Evolutionary conservation across 2,329 filamentous ascomycete species (phyloP).

Genomic region (Teratosphaeria zuluensis): DNA sequence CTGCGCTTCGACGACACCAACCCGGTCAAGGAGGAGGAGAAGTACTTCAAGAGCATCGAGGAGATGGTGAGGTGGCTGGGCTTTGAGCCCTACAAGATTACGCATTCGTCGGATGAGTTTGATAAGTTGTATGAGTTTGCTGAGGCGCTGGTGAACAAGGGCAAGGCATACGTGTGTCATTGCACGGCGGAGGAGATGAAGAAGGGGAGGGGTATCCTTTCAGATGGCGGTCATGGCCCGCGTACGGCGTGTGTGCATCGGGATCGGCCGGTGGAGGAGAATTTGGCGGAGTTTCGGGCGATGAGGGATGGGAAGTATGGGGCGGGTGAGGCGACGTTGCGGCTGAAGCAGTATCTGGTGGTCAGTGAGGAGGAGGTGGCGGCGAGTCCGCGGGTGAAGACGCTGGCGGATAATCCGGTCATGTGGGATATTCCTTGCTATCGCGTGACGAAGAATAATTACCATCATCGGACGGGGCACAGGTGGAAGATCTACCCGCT

Average conservation of each 20-base stretch:
- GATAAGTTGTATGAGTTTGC: conserved; percentile 78
- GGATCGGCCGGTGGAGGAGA: conserved; percentile 62
- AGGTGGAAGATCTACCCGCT: conserved; percentile 93
- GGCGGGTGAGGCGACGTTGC: conserved; percentile 69
- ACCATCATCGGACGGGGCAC: conserved; percentile 69
- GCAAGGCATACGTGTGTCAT: conserved; percentile 71
- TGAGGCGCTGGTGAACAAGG: conserved; percentile 67
- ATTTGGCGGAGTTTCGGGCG: conserved; percentile 70
- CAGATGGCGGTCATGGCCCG: conserved; percentile 52
- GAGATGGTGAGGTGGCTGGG: conserved; percentile 82
- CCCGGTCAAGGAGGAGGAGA: conserved; percentile 82
- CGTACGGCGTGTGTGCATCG: conserved; percentile 76
- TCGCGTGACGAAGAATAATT: conserved; percentile 62
- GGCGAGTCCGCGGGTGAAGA: conserved; percentile 21
- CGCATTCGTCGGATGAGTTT: conserved; percentile 86
- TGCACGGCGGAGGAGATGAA: conserved; percentile 79
- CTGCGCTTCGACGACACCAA: conserved; percentile 91
- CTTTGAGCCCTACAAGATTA: conserved; percentile 69
- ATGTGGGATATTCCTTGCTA: conserved; percentile 97
- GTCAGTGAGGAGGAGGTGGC: conserved; percentile 27
- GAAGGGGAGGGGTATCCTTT: conserved; percentile 64
- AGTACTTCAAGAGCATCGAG: conserved; percentile 80
- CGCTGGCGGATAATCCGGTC: conserved; percentile 66
- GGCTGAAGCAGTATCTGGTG: conserved; percentile 85
- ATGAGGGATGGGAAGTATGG: conserved; percentile 91